Evolutionary conservation across 139 green algal genomes (phyloP), one percentile per base, ranked within the genome.

Genomic region (Chlamydomonas schloesseri): DNA sequence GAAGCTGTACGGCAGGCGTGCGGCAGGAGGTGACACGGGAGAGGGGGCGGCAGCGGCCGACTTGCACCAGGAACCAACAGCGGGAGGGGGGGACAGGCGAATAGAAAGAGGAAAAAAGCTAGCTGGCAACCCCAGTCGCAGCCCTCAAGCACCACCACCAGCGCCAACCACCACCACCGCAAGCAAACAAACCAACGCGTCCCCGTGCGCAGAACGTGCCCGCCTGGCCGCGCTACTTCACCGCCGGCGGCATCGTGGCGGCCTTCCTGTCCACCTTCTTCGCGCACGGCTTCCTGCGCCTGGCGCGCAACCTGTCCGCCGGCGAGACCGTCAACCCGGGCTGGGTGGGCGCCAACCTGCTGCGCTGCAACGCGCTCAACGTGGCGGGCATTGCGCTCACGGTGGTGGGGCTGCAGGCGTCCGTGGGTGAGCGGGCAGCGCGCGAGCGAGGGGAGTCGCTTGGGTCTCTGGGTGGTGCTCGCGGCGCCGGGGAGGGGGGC

Each of bases 361-460:
- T 97, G 28, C 88, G 87, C 67, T 94, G 93, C 81, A 93, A 93
- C 70, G 91, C 87, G 58, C 91, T 99, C 86, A 99, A 98, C 88
- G 81, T 99, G 68, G 47, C 93, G 37, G 97, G 96, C 50, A 90
- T 98, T 42, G 95, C 94, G 20, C 90, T 92, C 42, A 96, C 95
- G 13, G 90, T 99, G 28, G 69, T 99, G 0, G 95, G 96, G 4
- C 89, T 98, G 74, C 94, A 99, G 90, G 95, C 93, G n/a, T 94
- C 91, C 34, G 91, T 95, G 47, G 95, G 95, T 91, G 71, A 50
- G 87, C 47, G 13, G 14, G 42, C 5, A 21, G 42, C 8, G 26
- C 6, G 42, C 5, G 37, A 24, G 24, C 13, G 46, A 6, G 17
- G 50, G 26, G 24, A 2, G 50, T 11, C 50, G 14, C 28, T 26